phyloP scores from a whole-genome alignment of 2,329 filamentous ascomycete genomes.

The Fusarium sacchari region DNA sequence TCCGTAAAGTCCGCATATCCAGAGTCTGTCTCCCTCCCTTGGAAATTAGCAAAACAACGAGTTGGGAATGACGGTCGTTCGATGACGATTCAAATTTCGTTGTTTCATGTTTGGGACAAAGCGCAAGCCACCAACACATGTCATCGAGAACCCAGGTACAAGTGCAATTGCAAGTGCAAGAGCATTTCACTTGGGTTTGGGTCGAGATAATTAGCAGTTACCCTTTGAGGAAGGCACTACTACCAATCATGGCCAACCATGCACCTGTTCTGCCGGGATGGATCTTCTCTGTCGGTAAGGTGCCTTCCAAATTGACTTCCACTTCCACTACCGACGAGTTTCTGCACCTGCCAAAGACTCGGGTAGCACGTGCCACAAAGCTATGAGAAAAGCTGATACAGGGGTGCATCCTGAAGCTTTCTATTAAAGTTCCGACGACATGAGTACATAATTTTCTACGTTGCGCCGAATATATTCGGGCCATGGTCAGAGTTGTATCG shows the following conservation, averaged over 20 bases:
- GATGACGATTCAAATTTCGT: slow-evolving; percentile 1
- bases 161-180: slow-evolving; percentile 4
- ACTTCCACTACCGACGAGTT: slow-evolving; percentile 4
- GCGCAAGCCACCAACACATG: slow-evolving; percentile 26
- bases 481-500: background rate
- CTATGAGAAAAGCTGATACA: background rate
- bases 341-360: slow-evolving; percentile 4
- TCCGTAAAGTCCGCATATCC: slow-evolving; percentile 1
- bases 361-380: slow-evolving; percentile 14
- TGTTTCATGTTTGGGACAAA: slow-evolving; percentile 8
- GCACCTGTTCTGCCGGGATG: background rate
- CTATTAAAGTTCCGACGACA: background rate
- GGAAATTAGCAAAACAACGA: slow-evolving; percentile 14
- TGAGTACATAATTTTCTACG: background rate
- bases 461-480: slow-evolving; percentile 5
- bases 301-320: slow-evolving; percentile 5
- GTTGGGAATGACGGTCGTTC: background rate
- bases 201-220: background rate
- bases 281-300: background rate
- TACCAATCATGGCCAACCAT: background rate
- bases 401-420: background rate
- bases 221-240: slow-evolving; percentile 12
- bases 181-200: background rate
- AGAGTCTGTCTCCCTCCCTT: slow-evolving; percentile 1
- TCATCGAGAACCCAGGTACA: background rate